These are phyloP conservation scores for Tulasnella sp. DNA, from an alignment of 768 basidiomycete genomes.

Conservation along the genomic window DNA sequence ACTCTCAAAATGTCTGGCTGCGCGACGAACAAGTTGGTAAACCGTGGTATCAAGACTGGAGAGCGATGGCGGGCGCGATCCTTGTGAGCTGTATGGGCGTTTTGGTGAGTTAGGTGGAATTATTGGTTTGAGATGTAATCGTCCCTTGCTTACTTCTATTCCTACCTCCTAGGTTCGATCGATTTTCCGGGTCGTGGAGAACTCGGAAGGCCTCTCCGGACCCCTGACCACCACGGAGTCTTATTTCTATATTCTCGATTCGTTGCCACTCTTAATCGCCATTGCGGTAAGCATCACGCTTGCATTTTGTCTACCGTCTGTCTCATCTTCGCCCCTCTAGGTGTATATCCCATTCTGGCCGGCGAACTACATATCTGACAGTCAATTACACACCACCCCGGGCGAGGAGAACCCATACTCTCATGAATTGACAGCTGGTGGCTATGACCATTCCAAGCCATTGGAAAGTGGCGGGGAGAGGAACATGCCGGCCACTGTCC, in stretches of 20 bases:
- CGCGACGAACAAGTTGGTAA: slow-evolving; percentile 27
- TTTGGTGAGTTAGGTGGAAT: slow-evolving; percentile 33
- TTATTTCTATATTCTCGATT: slow-evolving; percentile 58
- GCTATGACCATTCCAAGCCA: too few relatives aligned
- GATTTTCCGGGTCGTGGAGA: slow-evolving; percentile 46
- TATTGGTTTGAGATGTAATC: background rate
- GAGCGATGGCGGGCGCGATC: slow-evolving; percentile 41
- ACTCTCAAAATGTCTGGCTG: slow-evolving; percentile 34
- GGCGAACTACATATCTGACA: too few relatives aligned
- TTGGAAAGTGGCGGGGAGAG: too few relatives aligned
- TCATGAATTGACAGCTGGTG: too few relatives aligned
- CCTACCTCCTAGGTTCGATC: slow-evolving; percentile 39
- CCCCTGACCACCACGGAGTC: slow-evolving; percentile 46
- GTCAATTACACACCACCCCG: too few relatives aligned
- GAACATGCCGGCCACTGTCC: too few relatives aligned
- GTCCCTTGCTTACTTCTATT: background rate
- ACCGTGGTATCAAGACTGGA: slow-evolving; percentile 50
- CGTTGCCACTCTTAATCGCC: slow-evolving; percentile 54
- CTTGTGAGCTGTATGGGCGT: slow-evolving; percentile 51
- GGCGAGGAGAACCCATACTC: too few relatives aligned
- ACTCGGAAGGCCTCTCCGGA: slow-evolving; percentile 52
- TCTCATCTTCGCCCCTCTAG: too few relatives aligned
- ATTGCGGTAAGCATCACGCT: slow-evolving; percentile 39
- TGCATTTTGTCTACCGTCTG: too few relatives aligned
- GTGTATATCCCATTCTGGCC: too few relatives aligned